phyloP scores from a whole-genome alignment of 495 filamentous ascomycete species.

The Penicillium lividum region DNA sequence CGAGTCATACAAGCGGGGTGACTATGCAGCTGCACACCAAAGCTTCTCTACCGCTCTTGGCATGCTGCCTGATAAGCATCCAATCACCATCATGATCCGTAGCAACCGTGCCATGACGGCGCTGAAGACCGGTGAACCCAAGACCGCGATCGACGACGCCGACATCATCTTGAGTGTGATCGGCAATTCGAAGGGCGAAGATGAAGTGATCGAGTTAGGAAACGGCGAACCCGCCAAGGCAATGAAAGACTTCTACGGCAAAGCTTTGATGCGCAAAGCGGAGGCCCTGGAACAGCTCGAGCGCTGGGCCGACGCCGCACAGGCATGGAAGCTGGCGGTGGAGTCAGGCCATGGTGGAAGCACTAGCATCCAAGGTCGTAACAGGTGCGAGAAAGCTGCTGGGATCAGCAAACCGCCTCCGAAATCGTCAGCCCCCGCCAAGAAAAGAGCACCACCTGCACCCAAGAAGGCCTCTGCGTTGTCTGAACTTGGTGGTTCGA shows the following conservation, averaged over 20 bases:
- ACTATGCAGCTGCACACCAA: slow-evolving; percentile 82
- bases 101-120: slow-evolving; percentile 90
- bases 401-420: slow-evolving; percentile 53
- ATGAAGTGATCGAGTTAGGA: slow-evolving; percentile 72
- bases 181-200: slow-evolving; percentile 73
- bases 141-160: slow-evolving; percentile 78
- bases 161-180: slow-evolving; percentile 80
- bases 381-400: slow-evolving; percentile 84
- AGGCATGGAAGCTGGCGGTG: slow-evolving; percentile 78
- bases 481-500: slow-evolving; percentile 39
- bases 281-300: slow-evolving; percentile 95
- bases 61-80: slow-evolving; percentile 76
- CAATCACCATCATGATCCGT: slow-evolving; percentile 79
- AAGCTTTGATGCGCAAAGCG: slow-evolving; percentile 90
- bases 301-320: slow-evolving; percentile 81
- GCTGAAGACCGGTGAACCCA: slow-evolving; percentile 86
- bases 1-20: slow-evolving; percentile 88
- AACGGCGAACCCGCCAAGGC: slow-evolving; percentile 68
- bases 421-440: slow-evolving; percentile 38
- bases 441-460: slow-evolving; percentile 36
- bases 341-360: slow-evolving; percentile 81
- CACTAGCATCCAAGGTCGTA: slow-evolving; percentile 80
- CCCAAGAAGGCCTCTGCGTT: slow-evolving; percentile 49
- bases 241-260: slow-evolving; percentile 91
- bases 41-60: slow-evolving; percentile 76